These are phyloP conservation scores for Phytophthora tentaculata DNA, from an alignment of 352 stramenopile species.

Conservation along the genomic window DNA sequence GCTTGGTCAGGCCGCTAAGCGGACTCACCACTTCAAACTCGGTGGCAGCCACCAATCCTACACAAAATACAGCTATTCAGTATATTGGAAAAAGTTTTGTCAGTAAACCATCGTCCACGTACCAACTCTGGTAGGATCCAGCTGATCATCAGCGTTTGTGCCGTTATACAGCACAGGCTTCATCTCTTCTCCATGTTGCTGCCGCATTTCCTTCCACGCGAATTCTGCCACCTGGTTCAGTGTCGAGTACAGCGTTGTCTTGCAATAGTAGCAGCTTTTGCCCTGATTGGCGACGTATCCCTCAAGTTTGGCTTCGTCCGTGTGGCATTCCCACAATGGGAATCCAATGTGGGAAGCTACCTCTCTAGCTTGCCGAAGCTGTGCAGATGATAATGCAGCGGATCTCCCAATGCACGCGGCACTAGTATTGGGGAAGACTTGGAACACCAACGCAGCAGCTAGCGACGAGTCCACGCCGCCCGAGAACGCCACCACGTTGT, in stretches of 20 bases:
- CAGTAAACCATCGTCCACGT: slow-evolving; percentile 11
- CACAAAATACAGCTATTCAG: slow-evolving; percentile 8
- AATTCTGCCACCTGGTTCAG: slow-evolving; percentile 89
- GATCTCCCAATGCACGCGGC: slow-evolving; percentile 94
- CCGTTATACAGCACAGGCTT: slow-evolving; percentile 94
- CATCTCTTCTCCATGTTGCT: slow-evolving; percentile 18
- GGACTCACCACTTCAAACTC: slow-evolving; percentile 95
- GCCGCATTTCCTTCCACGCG: slow-evolving; percentile 44
- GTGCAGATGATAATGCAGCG: slow-evolving; percentile 84
- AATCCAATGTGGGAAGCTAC: slow-evolving; percentile 92
- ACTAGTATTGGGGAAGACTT: slow-evolving; percentile 75
- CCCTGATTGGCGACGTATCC: slow-evolving; percentile 95
- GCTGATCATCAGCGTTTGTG: slow-evolving; percentile 95
- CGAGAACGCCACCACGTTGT: slow-evolving; percentile 92
- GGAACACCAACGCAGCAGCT: slow-evolving; percentile 90
- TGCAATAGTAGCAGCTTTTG: slow-evolving; percentile 97
- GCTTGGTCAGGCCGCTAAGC: slow-evolving; percentile 90
- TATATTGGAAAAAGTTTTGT: slow-evolving; percentile 7
- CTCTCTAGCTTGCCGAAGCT: slow-evolving; percentile 87
- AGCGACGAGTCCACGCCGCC: slow-evolving; percentile 97
- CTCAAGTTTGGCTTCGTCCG: slow-evolving; percentile 80
- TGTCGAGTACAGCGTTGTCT: slow-evolving; percentile 97
- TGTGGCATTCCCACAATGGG: slow-evolving; percentile 87
- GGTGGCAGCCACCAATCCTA: slow-evolving; percentile 91
- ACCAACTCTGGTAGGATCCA: slow-evolving; percentile 92